Percentiles rank a stretch among this genome's conserved stretches.
These are phyloP conservation scores for Aspergillus phoenicis DNA, from an alignment of 2,329 filamentous ascomycete species.

Conservation along the genomic window DNA sequence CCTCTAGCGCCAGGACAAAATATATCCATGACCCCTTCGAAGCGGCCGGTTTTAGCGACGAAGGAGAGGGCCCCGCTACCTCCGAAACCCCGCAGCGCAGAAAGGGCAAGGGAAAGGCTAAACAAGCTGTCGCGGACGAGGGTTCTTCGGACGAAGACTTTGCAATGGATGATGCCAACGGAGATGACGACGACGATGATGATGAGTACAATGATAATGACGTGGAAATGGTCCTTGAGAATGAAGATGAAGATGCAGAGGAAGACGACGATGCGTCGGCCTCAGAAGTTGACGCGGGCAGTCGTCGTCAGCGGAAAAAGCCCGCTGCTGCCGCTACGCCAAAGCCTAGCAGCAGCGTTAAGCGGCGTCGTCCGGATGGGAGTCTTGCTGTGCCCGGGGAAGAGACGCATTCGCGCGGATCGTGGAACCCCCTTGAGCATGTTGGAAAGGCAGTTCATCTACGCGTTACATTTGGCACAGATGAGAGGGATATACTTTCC, in stretches of 20 bases:
- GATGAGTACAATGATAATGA: slow-evolving; percentile 12
- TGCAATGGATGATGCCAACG: slow-evolving; percentile 27
- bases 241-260: slow-evolving; percentile 17
- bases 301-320: slow-evolving; percentile 13
- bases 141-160: slow-evolving; percentile 42
- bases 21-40: slow-evolving; percentile 43
- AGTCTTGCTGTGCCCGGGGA: slow-evolving; percentile 21
- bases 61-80: slow-evolving; percentile 20
- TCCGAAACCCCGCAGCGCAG: slow-evolving; percentile 17
- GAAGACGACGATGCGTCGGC: slow-evolving; percentile 5
- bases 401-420: slow-evolving; percentile 42
- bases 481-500: slow-evolving; percentile 52
- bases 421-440: slow-evolving; percentile 38
- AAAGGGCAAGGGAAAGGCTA: slow-evolving; percentile 17
- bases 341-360: slow-evolving; percentile 5
- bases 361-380: slow-evolving; percentile 25
- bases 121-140: slow-evolving; percentile 18
- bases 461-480: slow-evolving; percentile 55
- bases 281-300: slow-evolving; percentile 9
- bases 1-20: slow-evolving; percentile 31
- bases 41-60: slow-evolving; percentile 35
- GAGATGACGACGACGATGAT: slow-evolving; percentile 20
- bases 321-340: slow-evolving; percentile 1
- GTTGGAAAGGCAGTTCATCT: slow-evolving; percentile 49
- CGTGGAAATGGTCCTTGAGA: slow-evolving; percentile 11